Evolutionary conservation across 2,329 filamentous ascomycete genomes (phyloP).

Genomic region (Purpureocillium takamizusanense): DNA sequence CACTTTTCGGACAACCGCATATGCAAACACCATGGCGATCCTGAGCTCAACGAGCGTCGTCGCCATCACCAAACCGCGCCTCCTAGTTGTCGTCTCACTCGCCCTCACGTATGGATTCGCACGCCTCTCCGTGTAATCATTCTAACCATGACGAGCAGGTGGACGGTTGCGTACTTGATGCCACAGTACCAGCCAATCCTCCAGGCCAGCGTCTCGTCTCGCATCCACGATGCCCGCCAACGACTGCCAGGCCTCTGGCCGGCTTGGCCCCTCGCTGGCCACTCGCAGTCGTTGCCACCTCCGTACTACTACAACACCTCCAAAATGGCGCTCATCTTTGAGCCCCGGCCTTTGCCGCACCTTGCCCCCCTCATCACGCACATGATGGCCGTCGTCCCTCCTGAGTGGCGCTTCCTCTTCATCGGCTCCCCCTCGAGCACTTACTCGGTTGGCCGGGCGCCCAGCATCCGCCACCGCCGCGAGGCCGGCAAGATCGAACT

Average conservation of each 20-base stretch:
- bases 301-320: slow-evolving; percentile 29
- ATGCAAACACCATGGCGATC: neutral
- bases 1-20: no score
- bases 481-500: slow-evolving; percentile 42
- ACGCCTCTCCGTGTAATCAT: no score
- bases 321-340: slow-evolving; percentile 44
- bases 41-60: neutral
- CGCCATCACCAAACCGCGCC: slow-evolving; percentile 21
- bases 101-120: slow-evolving; percentile 24
- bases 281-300: slow-evolving; percentile 18
- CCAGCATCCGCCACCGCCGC: slow-evolving; percentile 38
- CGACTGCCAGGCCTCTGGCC: slow-evolving; percentile 30
- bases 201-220: slow-evolving; percentile 24
- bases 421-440: slow-evolving; percentile 40
- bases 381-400: slow-evolving; percentile 42
- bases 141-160: slow-evolving; percentile 22
- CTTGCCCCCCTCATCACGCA: slow-evolving; percentile 41
- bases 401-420: slow-evolving; percentile 46
- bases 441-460: slow-evolving; percentile 32
- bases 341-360: slow-evolving; percentile 36
- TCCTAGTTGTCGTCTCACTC: slow-evolving; percentile 25
- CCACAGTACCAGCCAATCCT: slow-evolving; percentile 35
- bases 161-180: slow-evolving; percentile 35
- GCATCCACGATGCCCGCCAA: slow-evolving; percentile 29
- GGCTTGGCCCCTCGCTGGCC: slow-evolving; percentile 23